Evolutionary conservation across 1,284 basidiomycete species (phyloP).

Genomic region (Pseudozyma thailandica): DNA sequence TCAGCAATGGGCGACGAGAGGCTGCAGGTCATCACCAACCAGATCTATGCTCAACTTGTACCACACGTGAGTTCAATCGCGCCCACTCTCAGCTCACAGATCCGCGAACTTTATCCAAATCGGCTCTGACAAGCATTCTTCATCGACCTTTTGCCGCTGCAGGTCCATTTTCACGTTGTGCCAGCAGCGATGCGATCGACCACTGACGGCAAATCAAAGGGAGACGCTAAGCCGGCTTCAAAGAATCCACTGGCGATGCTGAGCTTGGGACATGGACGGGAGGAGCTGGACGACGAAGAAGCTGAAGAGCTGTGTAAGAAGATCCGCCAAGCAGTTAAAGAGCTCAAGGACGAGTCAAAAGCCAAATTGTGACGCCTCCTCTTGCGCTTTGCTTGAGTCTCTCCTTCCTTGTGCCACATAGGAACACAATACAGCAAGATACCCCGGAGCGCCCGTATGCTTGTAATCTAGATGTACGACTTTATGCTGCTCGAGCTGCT

Average conservation of each 20-base stretch:
- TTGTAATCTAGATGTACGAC: too few species aligned
- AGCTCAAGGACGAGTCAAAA: slow-evolving; percentile 6
- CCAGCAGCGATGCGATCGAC: slow-evolving; percentile 74
- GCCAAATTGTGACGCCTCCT: slow-evolving; percentile 19
- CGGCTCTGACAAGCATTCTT: background rate
- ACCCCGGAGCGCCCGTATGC: too few species aligned
- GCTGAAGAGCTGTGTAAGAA: slow-evolving; percentile 32
- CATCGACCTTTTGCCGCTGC: background rate
- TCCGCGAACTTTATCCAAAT: background rate
- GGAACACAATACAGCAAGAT: too few species aligned
- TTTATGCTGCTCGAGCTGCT: too few species aligned
- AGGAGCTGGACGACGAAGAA: slow-evolving; percentile 57
- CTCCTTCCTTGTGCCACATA: too few species aligned
- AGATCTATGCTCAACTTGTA: slow-evolving; percentile 82
- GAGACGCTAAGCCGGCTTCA: slow-evolving; percentile 14
- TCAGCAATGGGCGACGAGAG: slow-evolving; percentile 53
- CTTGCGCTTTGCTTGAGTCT: background rate
- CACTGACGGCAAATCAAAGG: slow-evolving; percentile 11
- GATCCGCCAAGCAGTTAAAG: slow-evolving; percentile 21
- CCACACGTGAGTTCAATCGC: slow-evolving; percentile 75
- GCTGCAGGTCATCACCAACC: slow-evolving; percentile 68
- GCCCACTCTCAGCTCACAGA: background rate
- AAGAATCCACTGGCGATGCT: slow-evolving; percentile 27
- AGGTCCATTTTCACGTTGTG: slow-evolving; percentile 83
- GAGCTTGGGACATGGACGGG: slow-evolving; percentile 52